Percentiles rank a stretch among this genome's conserved stretches.
Conservation (phyloP, 2,329 filamentous ascomycete genomes). For the Ceratocystis diversiconidia region DNA sequence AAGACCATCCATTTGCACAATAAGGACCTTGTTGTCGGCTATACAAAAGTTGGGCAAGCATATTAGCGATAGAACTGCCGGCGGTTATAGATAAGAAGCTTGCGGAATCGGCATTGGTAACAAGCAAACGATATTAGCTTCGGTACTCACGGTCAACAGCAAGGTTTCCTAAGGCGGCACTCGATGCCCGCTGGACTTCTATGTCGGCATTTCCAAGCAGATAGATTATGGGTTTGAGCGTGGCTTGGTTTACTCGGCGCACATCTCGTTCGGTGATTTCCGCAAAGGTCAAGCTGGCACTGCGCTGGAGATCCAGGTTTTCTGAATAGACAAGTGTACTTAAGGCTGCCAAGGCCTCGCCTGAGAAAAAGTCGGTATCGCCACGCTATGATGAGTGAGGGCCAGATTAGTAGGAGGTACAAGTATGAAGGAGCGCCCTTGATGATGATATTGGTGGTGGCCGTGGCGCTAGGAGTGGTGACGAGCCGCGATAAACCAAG, state of each 20-base stretch:
- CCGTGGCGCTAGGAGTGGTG: no score
- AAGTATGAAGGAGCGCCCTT: no score
- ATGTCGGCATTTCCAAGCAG: conserved; percentile 90
- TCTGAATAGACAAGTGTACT: conserved; percentile 97
- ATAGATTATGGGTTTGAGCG: conserved; percentile 88
- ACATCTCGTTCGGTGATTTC: conserved; percentile 99
- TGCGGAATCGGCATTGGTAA: no score
- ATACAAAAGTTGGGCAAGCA: background rate
- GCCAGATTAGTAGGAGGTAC: no score
- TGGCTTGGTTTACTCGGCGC: conserved; percentile 84
- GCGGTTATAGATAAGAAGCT: no score
- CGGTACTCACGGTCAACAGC: conserved; percentile 76
- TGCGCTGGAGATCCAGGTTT: conserved; percentile 94
- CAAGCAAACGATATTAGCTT: background rate
- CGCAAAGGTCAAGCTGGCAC: conserved; percentile 94
- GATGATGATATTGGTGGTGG: no score
- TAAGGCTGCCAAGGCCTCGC: conserved; percentile 81
- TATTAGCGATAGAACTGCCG: conserved; percentile 28
- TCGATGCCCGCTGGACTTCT: conserved; percentile 91
- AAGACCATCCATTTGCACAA: conserved; percentile 82
- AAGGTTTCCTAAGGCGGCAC: conserved; percentile 86
- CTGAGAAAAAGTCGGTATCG: conserved; percentile 96
- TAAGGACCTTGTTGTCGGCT: conserved; percentile 97
- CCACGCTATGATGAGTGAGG: conserved; percentile 47
- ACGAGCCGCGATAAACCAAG: conserved; percentile 1